These are phyloP conservation scores for Neoarthrinium moseri DNA, from an alignment of 2,329 filamentous ascomycete species.

Conservation along the genomic window DNA sequence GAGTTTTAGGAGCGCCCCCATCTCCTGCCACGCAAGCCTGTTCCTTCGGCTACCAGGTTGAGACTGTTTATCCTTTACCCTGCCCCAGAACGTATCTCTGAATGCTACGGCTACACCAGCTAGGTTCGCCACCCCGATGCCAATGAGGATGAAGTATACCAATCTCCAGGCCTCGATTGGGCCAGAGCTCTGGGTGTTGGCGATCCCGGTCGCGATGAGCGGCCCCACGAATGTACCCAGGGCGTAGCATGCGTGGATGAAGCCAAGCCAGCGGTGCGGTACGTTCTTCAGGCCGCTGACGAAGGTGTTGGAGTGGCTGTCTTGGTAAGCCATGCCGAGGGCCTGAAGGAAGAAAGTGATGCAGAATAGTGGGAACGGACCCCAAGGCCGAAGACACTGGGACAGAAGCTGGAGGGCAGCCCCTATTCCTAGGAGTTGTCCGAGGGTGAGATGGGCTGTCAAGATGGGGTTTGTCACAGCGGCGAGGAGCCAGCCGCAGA, in stretches of 20 bases:
- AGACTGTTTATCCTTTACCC: not conserved
- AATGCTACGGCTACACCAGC: slow-evolving; percentile 47
- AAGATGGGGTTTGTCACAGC: slow-evolving; percentile 56
- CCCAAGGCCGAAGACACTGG: slow-evolving; percentile 55
- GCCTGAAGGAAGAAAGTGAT: slow-evolving; percentile 57
- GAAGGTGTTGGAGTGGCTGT: slow-evolving; percentile 63
- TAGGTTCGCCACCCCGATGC: slow-evolving; percentile 50
- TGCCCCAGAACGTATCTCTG: slow-evolving; percentile 39
- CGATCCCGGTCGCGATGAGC: slow-evolving; percentile 52
- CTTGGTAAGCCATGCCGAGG: slow-evolving; percentile 61
- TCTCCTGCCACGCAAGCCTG: slow-evolving; percentile 36
- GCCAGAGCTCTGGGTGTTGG: slow-evolving; percentile 26
- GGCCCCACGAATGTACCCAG: slow-evolving; percentile 56
- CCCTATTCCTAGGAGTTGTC: slow-evolving; percentile 55
- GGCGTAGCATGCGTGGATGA: slow-evolving; percentile 64
- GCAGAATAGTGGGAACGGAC: slow-evolving; percentile 55
- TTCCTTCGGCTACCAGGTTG: slow-evolving; percentile 12
- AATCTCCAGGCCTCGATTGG: slow-evolving; percentile 45
- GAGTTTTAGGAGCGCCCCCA: slow-evolving; percentile 41
- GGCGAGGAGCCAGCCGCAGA: slow-evolving; percentile 59
- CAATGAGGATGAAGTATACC: slow-evolving; percentile 56
- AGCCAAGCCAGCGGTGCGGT: slow-evolving; percentile 59
- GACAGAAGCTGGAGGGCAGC: slow-evolving; percentile 53
- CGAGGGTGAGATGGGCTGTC: slow-evolving; percentile 50
- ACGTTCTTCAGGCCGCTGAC: slow-evolving; percentile 46